A percentile compares a stretch with the other conserved stretches of the same genome.
Conservation (phyloP, 345 rosid genomes). For the Murraya paniculata region DNA sequence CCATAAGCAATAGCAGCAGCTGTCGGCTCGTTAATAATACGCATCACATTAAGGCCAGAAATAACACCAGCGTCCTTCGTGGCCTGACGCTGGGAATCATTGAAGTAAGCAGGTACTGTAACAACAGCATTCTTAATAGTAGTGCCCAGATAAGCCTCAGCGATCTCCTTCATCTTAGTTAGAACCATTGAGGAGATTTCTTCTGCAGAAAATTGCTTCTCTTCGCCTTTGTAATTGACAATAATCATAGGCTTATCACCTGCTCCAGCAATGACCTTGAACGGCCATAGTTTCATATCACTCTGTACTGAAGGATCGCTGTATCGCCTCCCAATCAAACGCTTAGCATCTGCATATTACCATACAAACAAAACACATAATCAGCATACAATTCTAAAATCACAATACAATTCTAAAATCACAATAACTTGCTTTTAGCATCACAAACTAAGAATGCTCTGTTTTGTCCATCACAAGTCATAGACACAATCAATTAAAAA, state of each 20-base stretch:
- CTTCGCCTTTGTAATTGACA: slow-evolving; percentile 41
- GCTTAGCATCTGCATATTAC: slow-evolving; percentile 37
- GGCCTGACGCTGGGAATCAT: slow-evolving; percentile 49
- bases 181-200: slow-evolving; percentile 49
- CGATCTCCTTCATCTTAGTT: slow-evolving; percentile 42
- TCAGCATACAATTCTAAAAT: not conserved
- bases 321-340: slow-evolving; percentile 47
- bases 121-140: slow-evolving; percentile 36
- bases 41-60: slow-evolving; percentile 42
- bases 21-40: slow-evolving; percentile 47
- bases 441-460: not conserved
- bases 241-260: slow-evolving; percentile 50
- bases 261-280: slow-evolving; percentile 38
- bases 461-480: too few relatives aligned
- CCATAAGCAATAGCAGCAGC: slow-evolving; percentile 52
- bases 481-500: too few relatives aligned
- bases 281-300: slow-evolving; percentile 44
- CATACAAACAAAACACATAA: too few relatives aligned
- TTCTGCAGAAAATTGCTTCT: slow-evolving; percentile 43
- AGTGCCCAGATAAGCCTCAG: slow-evolving; percentile 35
- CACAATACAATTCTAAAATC: not conserved
- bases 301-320: slow-evolving; percentile 38
- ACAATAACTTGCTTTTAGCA: not conserved
- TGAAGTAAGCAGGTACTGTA: slow-evolving; percentile 46
- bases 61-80: slow-evolving; percentile 50